Evolutionary conservation across 2,329 filamentous ascomycete species (phyloP).

Genomic region (Trichoderma afroharzianum): DNA sequence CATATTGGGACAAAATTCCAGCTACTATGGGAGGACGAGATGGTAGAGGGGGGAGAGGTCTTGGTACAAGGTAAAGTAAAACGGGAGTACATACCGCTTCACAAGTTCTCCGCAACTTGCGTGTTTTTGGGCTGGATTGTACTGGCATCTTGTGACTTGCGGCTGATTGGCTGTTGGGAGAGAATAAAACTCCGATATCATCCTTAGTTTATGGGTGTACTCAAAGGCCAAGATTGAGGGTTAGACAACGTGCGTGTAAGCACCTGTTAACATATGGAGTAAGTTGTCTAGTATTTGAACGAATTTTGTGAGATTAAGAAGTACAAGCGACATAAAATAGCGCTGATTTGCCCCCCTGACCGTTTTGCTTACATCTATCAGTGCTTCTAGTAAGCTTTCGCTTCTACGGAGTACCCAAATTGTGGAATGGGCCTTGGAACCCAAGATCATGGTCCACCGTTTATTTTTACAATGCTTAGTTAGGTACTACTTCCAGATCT

Average conservation of each 20-base stretch:
- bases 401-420: background rate
- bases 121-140: background rate
- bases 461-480: background rate
- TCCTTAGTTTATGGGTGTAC: background rate
- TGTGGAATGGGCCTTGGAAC: background rate
- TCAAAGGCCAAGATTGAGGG: background rate
- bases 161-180: background rate
- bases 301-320: background rate
- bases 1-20: too few species aligned
- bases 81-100: background rate
- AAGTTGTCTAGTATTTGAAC: background rate
- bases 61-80: fast-evolving
- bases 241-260: background rate
- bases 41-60: too few species aligned
- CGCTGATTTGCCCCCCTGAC: background rate
- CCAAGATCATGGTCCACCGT: background rate
- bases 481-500: background rate
- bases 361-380: too few species aligned
- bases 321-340: background rate
- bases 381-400: background rate
- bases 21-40: fast-evolving
- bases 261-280: background rate
- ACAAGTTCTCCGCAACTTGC: background rate
- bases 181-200: background rate
- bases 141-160: background rate